Evolutionary conservation across 495 filamentous ascomycete genomes (phyloP).

Genomic region (Wilcoxina mikolae): DNA sequence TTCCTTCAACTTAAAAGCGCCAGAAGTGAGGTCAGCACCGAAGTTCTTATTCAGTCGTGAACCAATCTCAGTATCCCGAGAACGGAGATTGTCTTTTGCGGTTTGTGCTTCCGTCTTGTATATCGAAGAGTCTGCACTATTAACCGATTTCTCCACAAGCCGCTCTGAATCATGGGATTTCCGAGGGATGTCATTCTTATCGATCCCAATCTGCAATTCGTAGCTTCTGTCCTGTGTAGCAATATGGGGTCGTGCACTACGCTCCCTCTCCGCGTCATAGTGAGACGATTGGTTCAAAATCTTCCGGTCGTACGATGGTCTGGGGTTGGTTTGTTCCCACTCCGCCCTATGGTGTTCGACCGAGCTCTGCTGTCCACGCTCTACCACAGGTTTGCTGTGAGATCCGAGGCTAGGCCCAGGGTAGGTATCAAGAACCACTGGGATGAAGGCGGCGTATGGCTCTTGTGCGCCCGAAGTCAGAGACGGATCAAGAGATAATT

Average conservation of each 20-base stretch:
- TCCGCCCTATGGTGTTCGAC: neutral
- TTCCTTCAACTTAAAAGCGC: conserved; percentile 62
- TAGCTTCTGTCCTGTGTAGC: conserved; percentile 78
- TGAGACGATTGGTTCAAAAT: conserved; percentile 9
- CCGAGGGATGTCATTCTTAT: conserved; percentile 17
- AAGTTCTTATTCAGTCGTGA: no score
- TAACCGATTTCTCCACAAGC: conserved; percentile 8
- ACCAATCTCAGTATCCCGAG: neutral
- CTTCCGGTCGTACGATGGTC: conserved; percentile 16
- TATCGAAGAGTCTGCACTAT: neutral
- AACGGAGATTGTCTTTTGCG: neutral
- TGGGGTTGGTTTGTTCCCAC: conserved; percentile 1
- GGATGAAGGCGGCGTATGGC: conserved; percentile 53
- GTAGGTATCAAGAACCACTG: conserved; percentile 76
- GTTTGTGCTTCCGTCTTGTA: neutral
- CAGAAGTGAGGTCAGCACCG: no score
- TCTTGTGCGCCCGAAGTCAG: neutral
- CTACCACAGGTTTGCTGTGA: conserved; percentile 10
- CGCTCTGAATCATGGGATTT: conserved; percentile 18
- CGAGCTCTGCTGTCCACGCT: neutral
- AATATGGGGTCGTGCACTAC: conserved; percentile 53
- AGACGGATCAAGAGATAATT: conserved; percentile 32
- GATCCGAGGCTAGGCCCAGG: conserved; percentile 36
- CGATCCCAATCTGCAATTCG: conserved; percentile 30
- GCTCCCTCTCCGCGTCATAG: conserved; percentile 16